phyloP scores from a whole-genome alignment of 179 eudicot genomes.

The Corrigiola litoralis region DNA sequence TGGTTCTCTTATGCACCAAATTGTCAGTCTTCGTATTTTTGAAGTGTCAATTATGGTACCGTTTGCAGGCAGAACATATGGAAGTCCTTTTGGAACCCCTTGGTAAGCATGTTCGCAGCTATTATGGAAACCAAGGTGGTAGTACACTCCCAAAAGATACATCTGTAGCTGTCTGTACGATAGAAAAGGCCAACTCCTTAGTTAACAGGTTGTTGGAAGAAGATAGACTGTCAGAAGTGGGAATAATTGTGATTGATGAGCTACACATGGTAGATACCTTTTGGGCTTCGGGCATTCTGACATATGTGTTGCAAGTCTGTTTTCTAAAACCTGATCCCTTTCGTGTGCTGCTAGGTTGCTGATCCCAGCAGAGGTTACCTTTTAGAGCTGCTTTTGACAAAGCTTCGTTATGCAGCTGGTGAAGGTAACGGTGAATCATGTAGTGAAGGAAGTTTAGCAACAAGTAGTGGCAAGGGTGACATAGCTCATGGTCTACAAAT shows the following conservation, averaged over 20 bases:
- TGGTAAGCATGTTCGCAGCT: conserved; percentile 92
- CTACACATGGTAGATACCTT: conserved; percentile 80
- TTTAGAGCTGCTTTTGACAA: conserved; percentile 93
- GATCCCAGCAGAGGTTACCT: conserved; percentile 98
- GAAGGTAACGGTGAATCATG: conserved; percentile 80
- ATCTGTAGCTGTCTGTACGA: conserved; percentile 96
- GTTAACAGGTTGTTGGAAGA: conserved; percentile 90
- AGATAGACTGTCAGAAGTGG: conserved; percentile 95
- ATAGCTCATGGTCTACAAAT: conserved; percentile 84
- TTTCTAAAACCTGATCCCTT: neutral
- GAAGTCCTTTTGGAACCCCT: conserved; percentile 86
- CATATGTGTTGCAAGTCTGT: neutral
- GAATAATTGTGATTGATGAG: conserved; percentile 96
- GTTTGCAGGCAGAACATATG: conserved; percentile 81
- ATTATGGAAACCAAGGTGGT: conserved; percentile 96
- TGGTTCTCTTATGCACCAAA: neutral
- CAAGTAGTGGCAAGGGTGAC: conserved; percentile 76
- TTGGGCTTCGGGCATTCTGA: conserved; percentile 2
- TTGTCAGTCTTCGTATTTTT: neutral
- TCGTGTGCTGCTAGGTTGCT: conserved; percentile 69
- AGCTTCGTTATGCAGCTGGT: conserved; percentile 96
- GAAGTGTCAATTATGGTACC: neutral
- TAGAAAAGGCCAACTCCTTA: conserved; percentile 97
- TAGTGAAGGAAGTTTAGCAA: conserved; percentile 86
- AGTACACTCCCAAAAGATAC: conserved; percentile 93